A percentile compares a stretch with the other conserved stretches of the same genome.
These are phyloP conservation scores for Geotrichum aggregatum DNA, from an alignment of 1,139 yeast species.

Conservation along the genomic window DNA sequence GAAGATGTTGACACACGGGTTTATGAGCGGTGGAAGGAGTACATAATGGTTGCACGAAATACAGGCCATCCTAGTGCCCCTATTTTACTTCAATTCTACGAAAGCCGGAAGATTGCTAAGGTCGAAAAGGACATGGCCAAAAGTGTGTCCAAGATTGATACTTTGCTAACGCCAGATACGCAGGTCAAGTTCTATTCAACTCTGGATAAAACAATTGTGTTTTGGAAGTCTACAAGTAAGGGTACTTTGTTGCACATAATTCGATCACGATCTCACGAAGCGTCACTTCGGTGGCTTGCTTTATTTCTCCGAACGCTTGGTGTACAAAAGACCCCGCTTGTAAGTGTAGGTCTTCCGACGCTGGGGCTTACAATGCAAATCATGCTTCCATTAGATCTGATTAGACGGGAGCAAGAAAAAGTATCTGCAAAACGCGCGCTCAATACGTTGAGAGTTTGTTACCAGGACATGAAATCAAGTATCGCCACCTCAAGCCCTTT, in stretches of 20 bases:
- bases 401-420: conserved; percentile 15
- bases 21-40: conserved; percentile 74
- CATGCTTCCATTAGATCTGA: conserved; percentile 37
- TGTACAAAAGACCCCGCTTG: conserved; percentile 28
- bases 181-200: conserved; percentile 56
- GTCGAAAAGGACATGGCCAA: conserved; percentile 35
- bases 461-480: conserved; percentile 19
- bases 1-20: conserved; percentile 54
- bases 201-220: conserved; percentile 63
- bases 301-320: conserved; percentile 49
- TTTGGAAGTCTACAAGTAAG: conserved; percentile 40
- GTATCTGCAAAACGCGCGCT: neutral
- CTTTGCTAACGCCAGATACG: conserved; percentile 31
- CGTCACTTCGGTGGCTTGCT: conserved; percentile 61
- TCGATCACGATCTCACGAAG: conserved; percentile 46
- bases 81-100: conserved; percentile 58
- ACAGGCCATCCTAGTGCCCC: conserved; percentile 50
- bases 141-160: conserved; percentile 28
- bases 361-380: conserved; percentile 47
- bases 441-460: neutral
- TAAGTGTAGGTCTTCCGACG: conserved; percentile 52
- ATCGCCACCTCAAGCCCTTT: conserved; percentile 27
- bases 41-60: conserved; percentile 59
- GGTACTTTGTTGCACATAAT: conserved; percentile 48
- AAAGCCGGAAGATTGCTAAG: conserved; percentile 43